Evolutionary conservation across 345 rosid species (phyloP).

Genomic region (Citrus sinensis): DNA sequence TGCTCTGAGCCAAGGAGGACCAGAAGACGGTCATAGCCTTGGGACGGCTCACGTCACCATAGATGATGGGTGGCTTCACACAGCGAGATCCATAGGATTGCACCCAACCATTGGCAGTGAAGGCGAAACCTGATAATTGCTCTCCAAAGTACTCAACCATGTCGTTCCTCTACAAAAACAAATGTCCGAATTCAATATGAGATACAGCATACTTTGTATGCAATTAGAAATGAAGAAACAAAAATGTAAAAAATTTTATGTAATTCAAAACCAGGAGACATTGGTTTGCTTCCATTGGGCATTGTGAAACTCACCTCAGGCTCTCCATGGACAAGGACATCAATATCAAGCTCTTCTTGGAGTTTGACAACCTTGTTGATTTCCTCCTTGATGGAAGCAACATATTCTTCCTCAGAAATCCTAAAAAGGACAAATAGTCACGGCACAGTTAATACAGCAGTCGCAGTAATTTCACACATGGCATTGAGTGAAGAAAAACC

Average conservation of each 20-base stretch:
- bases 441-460: constrained; percentile 6
- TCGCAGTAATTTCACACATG: background rate
- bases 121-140: constrained; percentile 92
- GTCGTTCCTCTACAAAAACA: constrained; percentile 72
- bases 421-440: constrained; percentile 29
- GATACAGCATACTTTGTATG: background rate
- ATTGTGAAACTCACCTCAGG: constrained; percentile 69
- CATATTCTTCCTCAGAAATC: constrained; percentile 92
- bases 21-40: constrained; percentile 97
- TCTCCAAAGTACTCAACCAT: constrained; percentile 99
- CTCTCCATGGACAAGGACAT: constrained; percentile 97
- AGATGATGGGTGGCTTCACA: constrained; percentile 97
- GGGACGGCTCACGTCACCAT: constrained; percentile 99
- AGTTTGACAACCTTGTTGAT: constrained; percentile 85
- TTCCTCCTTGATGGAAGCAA: constrained; percentile 87
- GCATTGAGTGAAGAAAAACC: background rate
- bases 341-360: constrained; percentile 92
- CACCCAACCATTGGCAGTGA: constrained; percentile 96
- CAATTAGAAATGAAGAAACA: background rate
- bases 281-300: background rate
- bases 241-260: background rate
- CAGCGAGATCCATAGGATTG: constrained; percentile 98
- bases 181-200: background rate
- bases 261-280: background rate
- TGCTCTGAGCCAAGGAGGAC: constrained; percentile 93